Conservation (phyloP, 2,329 filamentous ascomycete genomes). For the Zasmidium cellare region DNA sequence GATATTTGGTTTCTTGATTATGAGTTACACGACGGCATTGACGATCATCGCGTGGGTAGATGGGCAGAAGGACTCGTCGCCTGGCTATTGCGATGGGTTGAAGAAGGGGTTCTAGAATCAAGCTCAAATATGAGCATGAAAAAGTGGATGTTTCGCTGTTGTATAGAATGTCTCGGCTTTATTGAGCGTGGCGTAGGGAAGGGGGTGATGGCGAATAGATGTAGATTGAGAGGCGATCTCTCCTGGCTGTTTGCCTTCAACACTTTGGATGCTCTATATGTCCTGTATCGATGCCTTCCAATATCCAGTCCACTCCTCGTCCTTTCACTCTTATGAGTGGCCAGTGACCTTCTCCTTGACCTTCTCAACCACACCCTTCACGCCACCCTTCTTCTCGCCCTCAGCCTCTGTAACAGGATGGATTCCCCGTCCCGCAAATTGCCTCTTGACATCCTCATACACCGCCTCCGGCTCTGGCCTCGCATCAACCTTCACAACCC, state of each 20-base stretch:
- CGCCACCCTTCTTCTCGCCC: background rate
- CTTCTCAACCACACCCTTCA: background rate
- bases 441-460: slow-evolving; percentile 55
- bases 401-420: slow-evolving; percentile 3
- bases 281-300: background rate
- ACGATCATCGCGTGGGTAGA: slow-evolving; percentile 85
- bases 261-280: background rate
- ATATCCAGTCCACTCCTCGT: background rate
- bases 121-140: background rate
- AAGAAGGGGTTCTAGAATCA: slow-evolving; percentile 7
- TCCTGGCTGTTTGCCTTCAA: background rate
- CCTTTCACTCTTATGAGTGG: background rate
- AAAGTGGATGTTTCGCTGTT: background rate
- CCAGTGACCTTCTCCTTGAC: background rate
- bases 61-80: slow-evolving; percentile 51
- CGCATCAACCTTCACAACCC: slow-evolving; percentile 79
- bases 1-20: slow-evolving; percentile 79
- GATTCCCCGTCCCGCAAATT: slow-evolving; percentile 47
- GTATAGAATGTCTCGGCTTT: background rate
- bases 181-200: background rate
- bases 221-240: background rate
- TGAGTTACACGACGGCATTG: slow-evolving; percentile 86
- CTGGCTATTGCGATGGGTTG: slow-evolving; percentile 62
- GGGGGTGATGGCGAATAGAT: background rate
- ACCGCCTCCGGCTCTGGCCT: slow-evolving; percentile 66